Evolutionary conservation across 108 stramenopile species (phyloP), one percentile per base, ranked within the genome.

Genomic region (Nitzschia inconspicua): DNA sequence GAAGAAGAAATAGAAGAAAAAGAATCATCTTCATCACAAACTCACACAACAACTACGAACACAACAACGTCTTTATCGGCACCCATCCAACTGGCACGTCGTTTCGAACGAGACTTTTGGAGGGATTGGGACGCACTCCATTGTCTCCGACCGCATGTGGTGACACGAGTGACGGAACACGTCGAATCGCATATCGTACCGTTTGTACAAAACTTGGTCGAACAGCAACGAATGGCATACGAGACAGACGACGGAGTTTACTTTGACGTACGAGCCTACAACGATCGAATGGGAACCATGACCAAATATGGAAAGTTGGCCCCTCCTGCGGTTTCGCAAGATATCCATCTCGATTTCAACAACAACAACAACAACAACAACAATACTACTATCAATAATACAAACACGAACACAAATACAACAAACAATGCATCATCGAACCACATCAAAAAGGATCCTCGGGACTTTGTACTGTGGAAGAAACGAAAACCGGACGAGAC

Each of bases 391-490:
- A n/a, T n/a, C n/a, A n/a, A n/a, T n/a, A n/a, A n/a, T n/a, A n/a
- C n/a, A n/a, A n/a, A n/a, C n/a, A 44, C 57, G 7, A 10, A 20
- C 11, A 8, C 43, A 19, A 5, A 58, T 27, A 20, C 51, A 3
- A 28, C 51, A 13, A 81, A 78, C 44, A n/a, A n/a, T n/a, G n/a
- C n/a, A n/a, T n/a, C n/a, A n/a, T 41, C 19, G 41, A 20, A 49
- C 20, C 27, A 54, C 24, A n/a, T 42, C 19, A 97, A 97, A 71
- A 56, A 65, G 8, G 86, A 93, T 77, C 74, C 82, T n/a, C 59
- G 93, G 25, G 99, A 99, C 75, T 99, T 99, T 80, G 95, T 84
- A n/a, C 74, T 99, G 11, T 99, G 99, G 99, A 99, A 99, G 73
- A 55, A 64, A 29, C 68, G 72, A 51, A 78, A 81, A 29, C 24